Conservation (phyloP, 495 filamentous ascomycete species). For the Jackrogersella minutella region DNA sequence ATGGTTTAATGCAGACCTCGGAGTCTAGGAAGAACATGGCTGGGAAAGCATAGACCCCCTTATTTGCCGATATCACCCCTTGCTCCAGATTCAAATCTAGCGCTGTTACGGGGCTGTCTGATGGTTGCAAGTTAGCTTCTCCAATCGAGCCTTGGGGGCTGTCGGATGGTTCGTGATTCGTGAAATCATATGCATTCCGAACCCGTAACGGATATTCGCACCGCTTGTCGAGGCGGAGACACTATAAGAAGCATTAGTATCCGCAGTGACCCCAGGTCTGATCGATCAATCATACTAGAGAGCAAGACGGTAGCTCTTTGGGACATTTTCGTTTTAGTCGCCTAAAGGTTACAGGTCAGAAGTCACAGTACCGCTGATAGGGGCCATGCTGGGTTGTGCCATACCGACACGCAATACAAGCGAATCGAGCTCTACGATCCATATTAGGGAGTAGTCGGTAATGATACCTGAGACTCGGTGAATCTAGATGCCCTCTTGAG, state of each 20-base stretch:
- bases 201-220: slow-evolving; percentile 46
- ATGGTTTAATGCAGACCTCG: slow-evolving; percentile 25
- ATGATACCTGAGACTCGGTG: neutral
- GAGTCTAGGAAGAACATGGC: slow-evolving; percentile 38
- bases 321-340: slow-evolving; percentile 55
- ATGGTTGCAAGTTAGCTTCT: slow-evolving; percentile 5
- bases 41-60: slow-evolving; percentile 12
- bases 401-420: slow-evolving; percentile 34
- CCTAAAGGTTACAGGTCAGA: slow-evolving; percentile 12
- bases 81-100: neutral
- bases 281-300: slow-evolving; percentile 43
- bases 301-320: slow-evolving; percentile 52
- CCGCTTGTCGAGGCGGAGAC: slow-evolving; percentile 47
- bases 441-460: slow-evolving; percentile 1
- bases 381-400: neutral
- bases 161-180: neutral
- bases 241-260: slow-evolving; percentile 45
- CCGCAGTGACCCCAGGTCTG: slow-evolving; percentile 25
- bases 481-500: neutral
- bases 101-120: neutral
- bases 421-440: slow-evolving; percentile 31
- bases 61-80: neutral
- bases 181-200: slow-evolving; percentile 26
- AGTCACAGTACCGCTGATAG: neutral
- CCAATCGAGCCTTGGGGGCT: slow-evolving; percentile 26